Conservation (phyloP, 768 basidiomycete species). For the Russula sp. region DNA sequence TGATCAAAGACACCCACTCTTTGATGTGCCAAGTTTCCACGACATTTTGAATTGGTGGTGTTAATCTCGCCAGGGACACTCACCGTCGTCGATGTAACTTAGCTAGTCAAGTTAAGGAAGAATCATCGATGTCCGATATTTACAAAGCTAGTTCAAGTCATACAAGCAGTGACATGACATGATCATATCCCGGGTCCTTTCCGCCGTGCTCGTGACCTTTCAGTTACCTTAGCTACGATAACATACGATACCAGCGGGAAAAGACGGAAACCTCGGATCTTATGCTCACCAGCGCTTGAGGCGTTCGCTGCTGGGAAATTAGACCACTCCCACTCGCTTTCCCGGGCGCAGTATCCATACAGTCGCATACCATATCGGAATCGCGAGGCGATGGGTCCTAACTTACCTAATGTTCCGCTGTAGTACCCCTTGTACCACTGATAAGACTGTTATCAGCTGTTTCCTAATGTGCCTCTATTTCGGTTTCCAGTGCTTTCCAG, state of each 20-base stretch:
- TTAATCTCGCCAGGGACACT: constrained; percentile 3
- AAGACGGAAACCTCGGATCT: constrained; percentile 5
- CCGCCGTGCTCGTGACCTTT: background rate
- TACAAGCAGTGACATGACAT: background rate
- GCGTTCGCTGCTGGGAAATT: background rate
- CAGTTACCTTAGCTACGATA: background rate
- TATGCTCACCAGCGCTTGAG: background rate
- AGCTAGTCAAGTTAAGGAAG: constrained; percentile 4
- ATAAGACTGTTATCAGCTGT: no score
- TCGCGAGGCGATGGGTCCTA: no score
- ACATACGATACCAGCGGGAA: background rate
- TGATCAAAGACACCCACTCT: constrained; percentile 31
- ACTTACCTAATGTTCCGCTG: no score
- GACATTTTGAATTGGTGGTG: constrained; percentile 38
- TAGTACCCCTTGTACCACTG: no score
- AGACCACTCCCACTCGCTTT: no score
- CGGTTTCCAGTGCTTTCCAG: no score
- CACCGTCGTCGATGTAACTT: background rate
- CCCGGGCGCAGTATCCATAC: no score
- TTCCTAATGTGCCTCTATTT: no score
- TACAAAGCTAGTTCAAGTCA: background rate
- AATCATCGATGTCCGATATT: constrained; percentile 1
- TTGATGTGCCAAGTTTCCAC: constrained; percentile 45
- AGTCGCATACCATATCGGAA: no score
- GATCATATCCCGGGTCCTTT: background rate